Percentiles rank a stretch among this genome's conserved stretches.
These are phyloP conservation scores for Microglena sp. DNA, from an alignment of 139 green algal genomes.

Conservation along the genomic window DNA sequence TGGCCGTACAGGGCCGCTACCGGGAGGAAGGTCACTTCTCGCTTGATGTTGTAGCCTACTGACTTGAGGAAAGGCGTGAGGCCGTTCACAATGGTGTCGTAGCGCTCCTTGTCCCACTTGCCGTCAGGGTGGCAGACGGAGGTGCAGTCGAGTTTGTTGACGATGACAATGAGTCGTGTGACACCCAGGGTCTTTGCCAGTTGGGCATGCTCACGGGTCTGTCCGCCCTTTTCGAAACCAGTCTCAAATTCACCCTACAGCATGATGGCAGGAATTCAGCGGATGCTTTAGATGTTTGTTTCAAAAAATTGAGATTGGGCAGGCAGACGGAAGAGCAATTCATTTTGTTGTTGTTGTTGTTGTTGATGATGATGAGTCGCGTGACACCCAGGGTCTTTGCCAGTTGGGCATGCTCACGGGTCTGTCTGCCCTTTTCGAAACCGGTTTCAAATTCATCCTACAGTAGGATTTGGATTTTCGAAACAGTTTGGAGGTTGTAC, in stretches of 20 bases:
- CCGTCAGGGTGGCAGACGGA: conserved; percentile 40
- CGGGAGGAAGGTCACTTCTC: conserved; percentile 67
- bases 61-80: conserved; percentile 80
- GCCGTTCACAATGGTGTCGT: conserved; percentile 81
- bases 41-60: conserved; percentile 40
- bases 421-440: conserved; percentile 90
- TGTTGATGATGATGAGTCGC: conserved; percentile 79
- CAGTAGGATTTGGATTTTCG: too few relatives aligned
- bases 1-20: conserved; percentile 82
- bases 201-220: conserved; percentile 91
- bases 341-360: conserved; percentile 93
- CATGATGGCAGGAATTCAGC: too few relatives aligned
- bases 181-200: conserved; percentile 93
- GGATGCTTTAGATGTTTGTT: too few relatives aligned
- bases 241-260: conserved; percentile 88
- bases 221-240: conserved; percentile 86
- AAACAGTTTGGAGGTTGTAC: too few relatives aligned
- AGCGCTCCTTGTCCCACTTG: conserved; percentile 74
- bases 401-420: conserved; percentile 89
- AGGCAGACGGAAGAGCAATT: conserved; percentile 63
- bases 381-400: conserved; percentile 89
- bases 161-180: conserved; percentile 67
- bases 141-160: conserved; percentile 94
- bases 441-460: conserved; percentile 92
- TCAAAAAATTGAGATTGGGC: too few relatives aligned